Base-by-base conservation (phyloP, 805 yeast species). In the Cyberlindnera meyerae region DNA sequence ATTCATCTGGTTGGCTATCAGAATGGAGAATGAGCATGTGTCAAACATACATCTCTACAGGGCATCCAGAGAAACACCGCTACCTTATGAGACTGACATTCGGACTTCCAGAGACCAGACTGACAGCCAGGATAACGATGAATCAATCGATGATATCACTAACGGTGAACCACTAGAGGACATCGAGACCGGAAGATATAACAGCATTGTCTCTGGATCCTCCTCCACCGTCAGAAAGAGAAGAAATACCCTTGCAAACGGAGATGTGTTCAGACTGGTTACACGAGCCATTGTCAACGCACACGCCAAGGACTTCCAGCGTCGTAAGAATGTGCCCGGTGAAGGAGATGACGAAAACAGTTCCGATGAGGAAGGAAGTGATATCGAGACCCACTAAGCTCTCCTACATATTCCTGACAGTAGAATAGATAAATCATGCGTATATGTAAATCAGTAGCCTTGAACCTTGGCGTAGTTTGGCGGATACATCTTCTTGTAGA, bases 391-490 rank as follows among this genome's bases (percentile, higher is more conserved):
- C 49, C 39, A 8, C 44, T 7, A 15, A 11, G 9, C 22, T 6
- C 17, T 21, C 11, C 8, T 21, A 8, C 11, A 21, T 21, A 21
- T 8, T 21, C 8, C 6, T 24, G n/a, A 14, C 7, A 9, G 6
- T 24, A 9, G n/a, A 24, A 12, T 24, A 11, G 9, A 11, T 11
- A 11, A 11, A 24, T 11, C n/a, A 27, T 13, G 11, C 6, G 29
- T n/a, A 16, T 11, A 11, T 27, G 14, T 13, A 13, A 27, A 27
- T 27, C 11, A 40, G 20, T 73, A 80, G 43, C 84, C 93, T 58
- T 89, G 97, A 28, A 93, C 97, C 60, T 93, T 93, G 8, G 97
- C 97, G 59, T 93, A 93, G 54, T 86, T 87, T 22, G 98, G 98
- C 4, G 98, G 97, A 48, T 88, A 76, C 39, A 93, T 60, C 43